These are phyloP conservation scores for Kalaharituber pfeilii DNA, from an alignment of 2,329 filamentous ascomycete genomes.

Conservation along the genomic window DNA sequence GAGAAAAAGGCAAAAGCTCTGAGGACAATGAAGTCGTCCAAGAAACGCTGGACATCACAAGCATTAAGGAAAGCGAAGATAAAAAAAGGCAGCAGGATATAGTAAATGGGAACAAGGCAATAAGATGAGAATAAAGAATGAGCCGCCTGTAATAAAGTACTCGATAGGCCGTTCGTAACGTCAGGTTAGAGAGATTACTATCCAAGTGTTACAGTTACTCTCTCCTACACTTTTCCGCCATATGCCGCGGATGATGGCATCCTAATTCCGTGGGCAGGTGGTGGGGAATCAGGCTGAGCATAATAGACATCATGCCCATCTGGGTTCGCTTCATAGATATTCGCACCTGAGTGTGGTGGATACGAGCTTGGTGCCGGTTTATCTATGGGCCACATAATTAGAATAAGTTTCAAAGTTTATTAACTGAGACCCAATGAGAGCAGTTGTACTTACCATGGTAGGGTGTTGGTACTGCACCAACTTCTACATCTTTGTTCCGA, in stretches of 20 bases:
- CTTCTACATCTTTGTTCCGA: background rate
- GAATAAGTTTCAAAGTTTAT: background rate
- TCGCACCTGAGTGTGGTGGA: background rate
- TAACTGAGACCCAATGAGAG: background rate
- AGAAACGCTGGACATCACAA: background rate
- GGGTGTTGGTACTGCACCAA: background rate
- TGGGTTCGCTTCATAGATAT: background rate
- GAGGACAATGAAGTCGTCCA: background rate
- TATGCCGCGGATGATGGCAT: background rate
- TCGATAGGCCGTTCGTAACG: background rate
- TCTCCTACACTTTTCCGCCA: background rate
- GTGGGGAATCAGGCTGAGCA: background rate
- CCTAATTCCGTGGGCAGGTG: background rate
- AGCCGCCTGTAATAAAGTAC: background rate
- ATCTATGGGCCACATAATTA: background rate
- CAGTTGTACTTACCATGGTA: background rate
- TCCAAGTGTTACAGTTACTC: no score
- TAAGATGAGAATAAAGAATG: background rate
- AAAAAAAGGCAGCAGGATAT: constrained; percentile 2
- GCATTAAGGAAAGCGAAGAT: constrained; percentile 7
- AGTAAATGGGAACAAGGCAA: background rate
- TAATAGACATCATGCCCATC: background rate
- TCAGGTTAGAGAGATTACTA: constrained; percentile 3
- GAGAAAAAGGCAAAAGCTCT: background rate
- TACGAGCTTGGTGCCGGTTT: background rate